These are phyloP conservation scores for Boletus rex-veris DNA, from an alignment of 768 basidiomycete species.

Conservation along the genomic window DNA sequence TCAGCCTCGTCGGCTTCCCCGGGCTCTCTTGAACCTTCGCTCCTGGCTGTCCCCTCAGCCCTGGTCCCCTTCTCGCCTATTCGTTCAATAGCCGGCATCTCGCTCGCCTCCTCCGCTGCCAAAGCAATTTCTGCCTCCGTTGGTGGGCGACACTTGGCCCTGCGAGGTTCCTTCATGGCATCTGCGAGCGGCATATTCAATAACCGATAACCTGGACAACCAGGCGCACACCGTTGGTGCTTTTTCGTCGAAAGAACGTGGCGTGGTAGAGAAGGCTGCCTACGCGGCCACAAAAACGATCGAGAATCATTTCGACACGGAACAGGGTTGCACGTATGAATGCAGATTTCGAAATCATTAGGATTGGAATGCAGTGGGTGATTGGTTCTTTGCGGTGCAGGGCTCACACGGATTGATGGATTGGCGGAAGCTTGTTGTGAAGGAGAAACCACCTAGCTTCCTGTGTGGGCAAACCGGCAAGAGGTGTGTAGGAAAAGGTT, in stretches of 20 bases:
- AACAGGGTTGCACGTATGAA: constrained; percentile 22
- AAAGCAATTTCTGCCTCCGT: constrained; percentile 18
- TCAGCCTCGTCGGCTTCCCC: constrained; percentile 11
- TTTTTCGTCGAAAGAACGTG: constrained; percentile 25
- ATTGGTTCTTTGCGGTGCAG: constrained; percentile 1
- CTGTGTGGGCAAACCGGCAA: not conserved
- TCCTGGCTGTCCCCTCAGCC: not conserved
- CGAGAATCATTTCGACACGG: constrained; percentile 27
- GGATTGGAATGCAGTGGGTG: not conserved
- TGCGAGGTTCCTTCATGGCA: constrained; percentile 21
- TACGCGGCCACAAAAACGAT: constrained; percentile 26
- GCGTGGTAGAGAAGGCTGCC: constrained; percentile 19
- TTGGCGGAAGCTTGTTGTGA: not conserved
- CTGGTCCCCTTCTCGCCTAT: not conserved
- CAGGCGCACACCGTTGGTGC: constrained; percentile 14
- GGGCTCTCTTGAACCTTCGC: constrained; percentile 8
- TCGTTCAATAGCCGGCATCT: not conserved
- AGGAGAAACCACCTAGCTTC: not conserved
- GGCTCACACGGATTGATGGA: constrained; percentile 1
- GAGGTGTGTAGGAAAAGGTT: not conserved
- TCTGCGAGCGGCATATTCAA: constrained; percentile 13
- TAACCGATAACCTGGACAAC: constrained; percentile 24
- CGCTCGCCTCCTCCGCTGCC: constrained; percentile 13
- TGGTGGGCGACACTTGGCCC: constrained; percentile 20
- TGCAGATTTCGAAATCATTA: constrained; percentile 23